A percentile compares a stretch with the other conserved stretches of the same genome.
Evolutionary conservation across 1,284 basidiomycete species (phyloP).

Genomic region (Kwoniella shivajii): DNA sequence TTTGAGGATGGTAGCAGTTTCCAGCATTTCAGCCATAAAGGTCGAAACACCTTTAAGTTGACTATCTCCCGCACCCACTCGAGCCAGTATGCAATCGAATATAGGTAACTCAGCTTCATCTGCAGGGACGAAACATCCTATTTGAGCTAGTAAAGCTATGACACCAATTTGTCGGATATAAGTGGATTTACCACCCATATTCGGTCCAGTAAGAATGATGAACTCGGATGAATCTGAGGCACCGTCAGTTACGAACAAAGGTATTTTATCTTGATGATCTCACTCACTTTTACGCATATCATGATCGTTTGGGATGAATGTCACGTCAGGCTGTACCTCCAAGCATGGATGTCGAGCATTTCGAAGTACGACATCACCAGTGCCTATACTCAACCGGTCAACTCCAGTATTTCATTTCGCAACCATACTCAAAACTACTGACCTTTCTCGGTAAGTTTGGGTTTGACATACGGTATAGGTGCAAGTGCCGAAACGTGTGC

Average conservation of each 20-base stretch:
- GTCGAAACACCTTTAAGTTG: slow-evolving; percentile 97
- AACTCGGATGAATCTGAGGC: slow-evolving; percentile 53
- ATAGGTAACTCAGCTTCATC: slow-evolving; percentile 81
- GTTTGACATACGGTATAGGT: slow-evolving; percentile 73
- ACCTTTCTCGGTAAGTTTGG: slow-evolving; percentile 63
- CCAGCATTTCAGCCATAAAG: slow-evolving; percentile 98
- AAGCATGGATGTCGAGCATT: slow-evolving; percentile 94
- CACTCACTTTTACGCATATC: slow-evolving; percentile 43
- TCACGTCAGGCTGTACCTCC: slow-evolving; percentile 93
- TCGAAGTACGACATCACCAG: slow-evolving; percentile 72
- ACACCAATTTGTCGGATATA: slow-evolving; percentile 91
- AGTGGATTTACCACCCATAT: slow-evolving; percentile 95
- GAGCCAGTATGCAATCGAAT: slow-evolving; percentile 93
- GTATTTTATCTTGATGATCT: background rate
- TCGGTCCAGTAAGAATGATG: slow-evolving; percentile 70
- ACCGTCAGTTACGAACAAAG: background rate
- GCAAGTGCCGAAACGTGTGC: slow-evolving; percentile 88
- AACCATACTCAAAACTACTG: slow-evolving; percentile 14
- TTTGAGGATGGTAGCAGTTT: slow-evolving; percentile 89
- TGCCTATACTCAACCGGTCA: slow-evolving; percentile 59
- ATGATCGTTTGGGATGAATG: slow-evolving; percentile 89
- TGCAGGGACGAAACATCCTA: slow-evolving; percentile 93
- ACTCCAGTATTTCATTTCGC: background rate
- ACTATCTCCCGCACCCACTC: slow-evolving; percentile 96
- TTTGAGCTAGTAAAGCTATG: slow-evolving; percentile 92